Percentiles rank a stretch among this genome's conserved stretches.
phyloP scores from a whole-genome alignment of 176 grass and related monocot genomes.

The Neostapfia colusana region DNA sequence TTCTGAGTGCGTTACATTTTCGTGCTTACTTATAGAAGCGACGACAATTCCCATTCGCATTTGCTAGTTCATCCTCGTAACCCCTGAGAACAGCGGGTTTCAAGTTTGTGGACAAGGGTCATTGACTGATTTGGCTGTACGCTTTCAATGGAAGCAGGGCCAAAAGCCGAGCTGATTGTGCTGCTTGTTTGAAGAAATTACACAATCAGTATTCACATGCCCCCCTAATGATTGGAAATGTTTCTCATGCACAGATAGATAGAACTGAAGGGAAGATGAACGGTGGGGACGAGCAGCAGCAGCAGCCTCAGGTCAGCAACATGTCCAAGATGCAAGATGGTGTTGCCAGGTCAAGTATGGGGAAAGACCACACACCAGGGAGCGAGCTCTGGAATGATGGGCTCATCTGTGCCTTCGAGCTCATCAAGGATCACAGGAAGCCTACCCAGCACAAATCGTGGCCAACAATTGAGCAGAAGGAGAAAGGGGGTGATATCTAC shows the following conservation, averaged over 20 bases:
- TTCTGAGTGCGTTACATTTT: too few relatives aligned
- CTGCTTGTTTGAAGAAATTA: slow-evolving; percentile 8
- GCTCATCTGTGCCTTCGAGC: slow-evolving; percentile 88
- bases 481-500: slow-evolving; percentile 20
- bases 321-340: slow-evolving; percentile 44
- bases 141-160: not conserved
- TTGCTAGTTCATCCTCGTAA: not conserved
- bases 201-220: not conserved
- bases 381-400: slow-evolving; percentile 84
- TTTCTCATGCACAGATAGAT: not conserved
- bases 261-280: slow-evolving; percentile 37
- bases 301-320: slow-evolving; percentile 23
- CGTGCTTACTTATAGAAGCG: too few relatives aligned
- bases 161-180: not conserved
- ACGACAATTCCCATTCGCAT: not conserved
- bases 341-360: slow-evolving; percentile 36
- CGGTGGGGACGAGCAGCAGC: slow-evolving; percentile 34
- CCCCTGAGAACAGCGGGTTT: not conserved
- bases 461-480: slow-evolving; percentile 16
- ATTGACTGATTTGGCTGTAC: not conserved
- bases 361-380: slow-evolving; percentile 53
- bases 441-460: slow-evolving; percentile 34
- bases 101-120: not conserved
- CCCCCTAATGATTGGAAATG: not conserved
- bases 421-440: slow-evolving; percentile 51